Conservation (phyloP, 257 asterid genomes). For the Linaria vulgaris region DNA sequence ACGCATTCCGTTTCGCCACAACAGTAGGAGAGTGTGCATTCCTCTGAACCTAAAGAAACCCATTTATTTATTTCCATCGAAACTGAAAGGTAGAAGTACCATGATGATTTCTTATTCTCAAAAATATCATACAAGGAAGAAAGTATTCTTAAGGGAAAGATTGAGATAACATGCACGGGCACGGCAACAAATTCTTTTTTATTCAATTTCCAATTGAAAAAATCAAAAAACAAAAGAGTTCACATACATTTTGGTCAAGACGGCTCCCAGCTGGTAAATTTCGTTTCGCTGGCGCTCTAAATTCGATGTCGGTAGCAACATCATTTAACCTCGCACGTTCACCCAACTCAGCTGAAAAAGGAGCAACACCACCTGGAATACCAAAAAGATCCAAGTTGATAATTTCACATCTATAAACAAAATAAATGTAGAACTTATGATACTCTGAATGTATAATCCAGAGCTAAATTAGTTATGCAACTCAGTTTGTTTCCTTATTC, state of each 20-base stretch:
- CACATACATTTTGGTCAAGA: conserved; percentile 68
- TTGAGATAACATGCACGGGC: conserved; percentile 7
- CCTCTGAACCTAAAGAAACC: conserved; percentile 50
- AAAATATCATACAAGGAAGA: background rate
- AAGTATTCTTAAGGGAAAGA: conserved; percentile 4
- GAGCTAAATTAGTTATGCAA: background rate
- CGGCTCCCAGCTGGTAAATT: conserved; percentile 52
- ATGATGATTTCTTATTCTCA: background rate
- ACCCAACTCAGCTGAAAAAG: conserved; percentile 51
- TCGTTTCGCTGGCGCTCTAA: conserved; percentile 66
- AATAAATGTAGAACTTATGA: background rate
- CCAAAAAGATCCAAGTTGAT: conserved; percentile 23
- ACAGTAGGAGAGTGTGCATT: conserved; percentile 53
- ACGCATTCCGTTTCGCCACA: conserved; percentile 52
- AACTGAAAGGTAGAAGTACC: conserved; percentile 4
- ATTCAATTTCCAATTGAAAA: conserved; percentile 2
- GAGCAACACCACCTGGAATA: conserved; percentile 50
- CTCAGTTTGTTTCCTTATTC: background rate
- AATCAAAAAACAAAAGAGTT: background rate
- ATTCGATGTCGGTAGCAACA: conserved; percentile 56
- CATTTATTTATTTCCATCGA: conserved; percentile 13
- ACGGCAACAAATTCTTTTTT: background rate
- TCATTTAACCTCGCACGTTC: conserved; percentile 60
- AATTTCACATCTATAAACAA: conserved; percentile 24
- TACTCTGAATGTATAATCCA: background rate